These are phyloP conservation scores for Quercus rubra DNA, from an alignment of 306 rosid genomes.

Conservation along the genomic window DNA sequence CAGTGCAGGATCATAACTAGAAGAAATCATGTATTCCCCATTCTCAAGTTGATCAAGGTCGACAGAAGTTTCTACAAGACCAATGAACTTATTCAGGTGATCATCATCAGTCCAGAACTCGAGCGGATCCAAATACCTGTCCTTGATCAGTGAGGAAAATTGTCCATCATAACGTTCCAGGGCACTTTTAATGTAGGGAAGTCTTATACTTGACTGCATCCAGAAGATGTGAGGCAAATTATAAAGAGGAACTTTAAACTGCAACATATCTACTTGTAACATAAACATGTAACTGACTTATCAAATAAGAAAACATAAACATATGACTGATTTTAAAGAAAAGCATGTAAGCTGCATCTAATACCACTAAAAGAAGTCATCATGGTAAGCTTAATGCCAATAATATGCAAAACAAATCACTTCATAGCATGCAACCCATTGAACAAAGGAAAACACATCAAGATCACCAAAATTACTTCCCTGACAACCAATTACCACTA, in stretches of 20 bases:
- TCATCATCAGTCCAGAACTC: conserved; percentile 73
- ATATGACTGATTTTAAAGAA: background rate
- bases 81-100: conserved; percentile 72
- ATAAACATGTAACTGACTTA: background rate
- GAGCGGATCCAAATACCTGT: conserved; percentile 58
- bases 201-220: conserved; percentile 83
- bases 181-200: conserved; percentile 74
- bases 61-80: conserved; percentile 78
- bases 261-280: background rate
- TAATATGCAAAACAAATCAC: background rate
- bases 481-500: background rate
- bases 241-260: conserved; percentile 16
- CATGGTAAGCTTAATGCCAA: background rate
- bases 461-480: background rate
- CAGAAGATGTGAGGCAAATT: conserved; percentile 25
- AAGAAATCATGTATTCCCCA: conserved; percentile 89
- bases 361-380: background rate
- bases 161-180: conserved; percentile 69
- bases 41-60: conserved; percentile 96
- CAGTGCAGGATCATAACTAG: conserved; percentile 73
- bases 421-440: background rate
- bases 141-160: conserved; percentile 65
- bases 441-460: background rate
- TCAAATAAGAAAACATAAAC: too few relatives aligned
- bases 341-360: background rate